Evolutionary conservation across 495 filamentous ascomycete genomes (phyloP).

Genomic region (Xylaria castorea): DNA sequence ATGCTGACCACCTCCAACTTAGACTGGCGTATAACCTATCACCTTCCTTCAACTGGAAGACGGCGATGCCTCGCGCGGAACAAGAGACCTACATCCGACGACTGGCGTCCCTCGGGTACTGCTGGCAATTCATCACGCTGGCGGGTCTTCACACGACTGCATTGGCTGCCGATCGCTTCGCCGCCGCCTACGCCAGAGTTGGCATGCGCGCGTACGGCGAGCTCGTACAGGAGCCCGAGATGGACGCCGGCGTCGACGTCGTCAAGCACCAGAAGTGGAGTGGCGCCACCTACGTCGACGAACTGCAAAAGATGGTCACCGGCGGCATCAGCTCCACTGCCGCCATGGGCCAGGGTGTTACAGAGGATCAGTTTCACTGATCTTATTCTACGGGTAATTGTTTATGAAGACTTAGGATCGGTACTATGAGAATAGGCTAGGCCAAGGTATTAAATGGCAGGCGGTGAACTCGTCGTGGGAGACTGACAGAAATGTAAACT

Average conservation of each 20-base stretch:
- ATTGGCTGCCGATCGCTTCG: conserved; percentile 86
- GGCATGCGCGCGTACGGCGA: conserved; percentile 98
- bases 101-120: conserved; percentile 87
- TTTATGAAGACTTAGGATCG: not conserved
- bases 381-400: not conserved
- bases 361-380: conserved; percentile 89
- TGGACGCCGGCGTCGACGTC: conserved; percentile 86
- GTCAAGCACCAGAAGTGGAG: conserved; percentile 99
- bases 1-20: conserved; percentile 28
- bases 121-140: conserved; percentile 99
- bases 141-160: conserved; percentile 97
- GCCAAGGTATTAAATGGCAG: not conserved
- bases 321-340: conserved; percentile 90
- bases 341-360: conserved; percentile 97
- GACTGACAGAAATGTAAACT: not conserved
- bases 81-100: conserved; percentile 97
- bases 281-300: conserved; percentile 92
- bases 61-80: conserved; percentile 90
- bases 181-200: conserved; percentile 75
- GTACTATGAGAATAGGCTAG: not conserved
- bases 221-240: conserved; percentile 96
- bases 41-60: conserved; percentile 99
- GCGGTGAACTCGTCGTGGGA: not conserved
- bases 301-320: conserved; percentile 94
- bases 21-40: conserved; percentile 97